Evolutionary conservation across 768 basidiomycete species (phyloP).

Genomic region (Mycena vitilis): DNA sequence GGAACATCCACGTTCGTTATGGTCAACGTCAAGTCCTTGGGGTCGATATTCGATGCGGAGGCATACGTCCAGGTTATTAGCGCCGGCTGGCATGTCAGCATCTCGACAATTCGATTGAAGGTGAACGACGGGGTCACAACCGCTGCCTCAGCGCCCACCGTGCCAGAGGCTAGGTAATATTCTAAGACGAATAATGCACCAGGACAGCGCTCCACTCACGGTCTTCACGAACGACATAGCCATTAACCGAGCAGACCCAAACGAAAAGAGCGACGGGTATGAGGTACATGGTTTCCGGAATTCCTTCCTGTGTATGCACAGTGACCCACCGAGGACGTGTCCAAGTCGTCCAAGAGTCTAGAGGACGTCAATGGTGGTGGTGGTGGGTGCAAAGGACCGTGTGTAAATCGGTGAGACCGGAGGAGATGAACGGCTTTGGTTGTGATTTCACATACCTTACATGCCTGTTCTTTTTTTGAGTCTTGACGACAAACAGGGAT

Average conservation of each 20-base stretch:
- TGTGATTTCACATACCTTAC: no score
- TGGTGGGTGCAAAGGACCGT: slow-evolving; percentile 23
- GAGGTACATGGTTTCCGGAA: slow-evolving; percentile 27
- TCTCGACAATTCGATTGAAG: slow-evolving; percentile 40
- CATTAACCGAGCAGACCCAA: slow-evolving; percentile 33
- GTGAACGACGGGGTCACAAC: slow-evolving; percentile 26
- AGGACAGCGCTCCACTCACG: slow-evolving; percentile 16
- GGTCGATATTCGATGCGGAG: background rate
- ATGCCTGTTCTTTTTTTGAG: no score
- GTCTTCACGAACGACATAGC: slow-evolving; percentile 1
- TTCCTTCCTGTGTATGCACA: background rate
- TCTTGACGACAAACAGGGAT: no score
- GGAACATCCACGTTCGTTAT: slow-evolving; percentile 28
- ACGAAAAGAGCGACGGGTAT: slow-evolving; percentile 35
- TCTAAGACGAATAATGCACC: slow-evolving; percentile 11
- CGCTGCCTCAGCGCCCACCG: background rate
- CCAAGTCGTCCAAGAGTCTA: slow-evolving; percentile 1
- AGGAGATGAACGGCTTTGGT: slow-evolving; percentile 7
- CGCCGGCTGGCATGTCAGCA: slow-evolving; percentile 49
- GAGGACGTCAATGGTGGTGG: background rate
- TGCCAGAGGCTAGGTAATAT: slow-evolving; percentile 12
- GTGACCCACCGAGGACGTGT: background rate
- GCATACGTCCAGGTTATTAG: slow-evolving; percentile 43
- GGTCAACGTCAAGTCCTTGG: background rate
- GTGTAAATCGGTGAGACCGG: background rate